These are phyloP conservation scores for Spirogloea muscicola DNA, from an alignment of 139 green algal species.

Conservation along the genomic window DNA sequence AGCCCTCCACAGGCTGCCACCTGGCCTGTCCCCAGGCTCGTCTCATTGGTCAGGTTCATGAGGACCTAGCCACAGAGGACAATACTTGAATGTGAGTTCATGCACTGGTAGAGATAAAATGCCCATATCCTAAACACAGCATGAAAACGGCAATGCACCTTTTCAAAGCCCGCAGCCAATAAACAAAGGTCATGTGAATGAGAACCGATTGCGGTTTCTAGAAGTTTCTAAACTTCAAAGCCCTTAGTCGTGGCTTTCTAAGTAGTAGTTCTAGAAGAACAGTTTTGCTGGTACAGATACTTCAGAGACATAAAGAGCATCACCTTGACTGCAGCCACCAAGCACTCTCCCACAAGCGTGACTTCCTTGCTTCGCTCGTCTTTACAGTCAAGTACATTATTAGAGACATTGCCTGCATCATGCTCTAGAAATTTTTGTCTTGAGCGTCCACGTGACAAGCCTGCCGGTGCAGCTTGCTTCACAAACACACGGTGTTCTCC, in stretches of 20 bases:
- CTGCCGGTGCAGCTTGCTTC: no score
- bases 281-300: background rate
- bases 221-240: background rate
- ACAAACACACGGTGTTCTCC: no score
- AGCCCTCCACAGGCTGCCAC: constrained; percentile 10
- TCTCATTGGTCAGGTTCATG: constrained; percentile 45
- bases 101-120: background rate
- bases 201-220: background rate
- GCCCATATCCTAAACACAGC: background rate
- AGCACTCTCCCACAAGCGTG: constrained; percentile 4
- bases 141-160: background rate
- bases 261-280: background rate
- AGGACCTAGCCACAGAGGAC: constrained; percentile 8
- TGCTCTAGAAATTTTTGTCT: no score
- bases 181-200: background rate
- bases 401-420: no score
- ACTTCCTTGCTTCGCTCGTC: no score
- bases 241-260: background rate
- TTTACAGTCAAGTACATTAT: no score
- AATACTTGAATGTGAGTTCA: no score
- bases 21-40: constrained; percentile 3
- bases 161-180: no score
- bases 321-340: constrained; percentile 21
- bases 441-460: no score
- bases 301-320: background rate